Evolutionary conservation across 2,329 filamentous ascomycete species (phyloP).

Genomic region (Orbilia ellipsospora): DNA sequence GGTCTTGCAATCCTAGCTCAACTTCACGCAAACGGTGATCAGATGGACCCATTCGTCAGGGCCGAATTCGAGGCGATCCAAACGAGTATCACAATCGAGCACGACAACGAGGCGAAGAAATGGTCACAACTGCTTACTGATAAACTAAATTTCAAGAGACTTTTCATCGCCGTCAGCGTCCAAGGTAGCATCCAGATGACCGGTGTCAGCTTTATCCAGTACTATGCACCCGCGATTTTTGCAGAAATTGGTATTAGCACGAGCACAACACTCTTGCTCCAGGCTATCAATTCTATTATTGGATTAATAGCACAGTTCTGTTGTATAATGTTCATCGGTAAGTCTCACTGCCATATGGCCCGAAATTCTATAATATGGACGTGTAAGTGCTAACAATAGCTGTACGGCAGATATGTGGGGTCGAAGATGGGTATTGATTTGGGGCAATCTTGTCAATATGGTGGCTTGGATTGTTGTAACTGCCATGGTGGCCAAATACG

Average conservation of each 20-base stretch:
- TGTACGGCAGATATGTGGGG: slow-evolving; percentile 70
- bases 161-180: slow-evolving; percentile 75
- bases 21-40: slow-evolving; percentile 76
- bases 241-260: slow-evolving; percentile 74
- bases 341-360: not conserved
- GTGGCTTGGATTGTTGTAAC: slow-evolving; percentile 77
- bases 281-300: slow-evolving; percentile 78
- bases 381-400: not conserved
- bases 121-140: slow-evolving; percentile 76
- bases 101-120: slow-evolving; percentile 75
- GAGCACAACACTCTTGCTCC: slow-evolving; percentile 76
- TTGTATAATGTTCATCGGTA: slow-evolving; percentile 71
- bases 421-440: slow-evolving; percentile 77
- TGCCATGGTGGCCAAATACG: slow-evolving; percentile 69
- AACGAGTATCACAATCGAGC: slow-evolving; percentile 73
- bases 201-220: slow-evolving; percentile 78
- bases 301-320: slow-evolving; percentile 75
- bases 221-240: slow-evolving; percentile 77
- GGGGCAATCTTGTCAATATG: slow-evolving; percentile 77
- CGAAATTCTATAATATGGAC: not conserved
- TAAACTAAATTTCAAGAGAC: slow-evolving; percentile 74
- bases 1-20: slow-evolving; percentile 75
- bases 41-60: slow-evolving; percentile 74
- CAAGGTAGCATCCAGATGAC: slow-evolving; percentile 82
- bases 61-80: slow-evolving; percentile 79